Conservation (phyloP, 2,329 filamentous ascomycete genomes). For the Botrytis pseudocinerea region DNA sequence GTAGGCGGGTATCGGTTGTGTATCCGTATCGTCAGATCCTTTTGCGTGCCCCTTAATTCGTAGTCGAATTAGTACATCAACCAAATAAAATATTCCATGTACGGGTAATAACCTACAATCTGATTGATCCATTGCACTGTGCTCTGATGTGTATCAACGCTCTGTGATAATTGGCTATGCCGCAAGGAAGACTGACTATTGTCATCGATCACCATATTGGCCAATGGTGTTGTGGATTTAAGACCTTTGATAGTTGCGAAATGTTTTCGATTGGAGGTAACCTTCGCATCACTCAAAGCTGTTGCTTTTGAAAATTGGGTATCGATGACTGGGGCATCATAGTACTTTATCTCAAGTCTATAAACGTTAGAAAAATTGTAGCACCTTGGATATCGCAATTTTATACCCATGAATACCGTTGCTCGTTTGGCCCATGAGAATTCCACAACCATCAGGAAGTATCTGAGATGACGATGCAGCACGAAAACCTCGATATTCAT, state of each 20-base stretch:
- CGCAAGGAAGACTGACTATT: neutral
- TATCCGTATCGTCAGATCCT: slow-evolving; percentile 4
- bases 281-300: neutral
- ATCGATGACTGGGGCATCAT: neutral
- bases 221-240: neutral
- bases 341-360: slow-evolving; percentile 12
- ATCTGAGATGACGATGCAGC: slow-evolving; percentile 24
- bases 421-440: neutral
- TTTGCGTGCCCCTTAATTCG: neutral
- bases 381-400: neutral
- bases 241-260: neutral
- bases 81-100: neutral
- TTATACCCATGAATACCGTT: slow-evolving; percentile 15
- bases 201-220: neutral
- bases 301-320: neutral
- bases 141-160: slow-evolving; percentile 3
- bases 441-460: slow-evolving; percentile 23
- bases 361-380: neutral
- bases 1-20: neutral
- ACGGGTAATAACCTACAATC: neutral
- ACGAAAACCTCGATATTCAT: slow-evolving; percentile 31
- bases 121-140: slow-evolving; percentile 18
- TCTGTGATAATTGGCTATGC: neutral
- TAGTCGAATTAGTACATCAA: neutral
- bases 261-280: neutral